Base-by-base conservation (phyloP, 2,329 filamentous ascomycete genomes). In the Scedosporium dehoogii region DNA sequence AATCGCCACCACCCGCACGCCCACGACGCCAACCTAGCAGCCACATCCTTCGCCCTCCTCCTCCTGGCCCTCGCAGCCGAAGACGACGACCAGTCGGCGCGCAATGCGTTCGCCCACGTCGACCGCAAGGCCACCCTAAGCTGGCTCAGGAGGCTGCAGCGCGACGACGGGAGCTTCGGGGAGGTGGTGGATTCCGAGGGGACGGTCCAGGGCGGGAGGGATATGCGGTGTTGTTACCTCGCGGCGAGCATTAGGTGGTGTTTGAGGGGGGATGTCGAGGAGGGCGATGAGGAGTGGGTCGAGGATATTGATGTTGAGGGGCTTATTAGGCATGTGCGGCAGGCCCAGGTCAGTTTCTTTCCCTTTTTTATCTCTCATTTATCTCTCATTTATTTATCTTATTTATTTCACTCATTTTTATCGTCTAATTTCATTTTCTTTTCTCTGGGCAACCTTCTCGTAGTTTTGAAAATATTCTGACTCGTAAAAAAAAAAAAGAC, bases 181-280 rank as follows among this genome's bases (percentile, higher is more conserved):
- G 92, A 99, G 74, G 83, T 90, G 1, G 71, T 93, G 2, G 82
- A 81, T 4, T 83, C 84, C 67, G 71, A 76, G 12, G 78, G 79
- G 71, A 67, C 74, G 69, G 69, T 93, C n/a, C 84, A 86, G 42
- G 93, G 93, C 0, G 91, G 91, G 0, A 83, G 84, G 62, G 94
- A 99, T 74, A 88, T 92, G 76, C 82, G 94, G 62, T 93, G 93
- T 71, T 94, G 91, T 68, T 96, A 94, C 73, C 86, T 92, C 70
- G 92, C 90, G 3, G 84, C 89, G 18, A 86, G 86, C 7, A 86
- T 96, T 38, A 81, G 94, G 46, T 96, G 90, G 84, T 89, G 96
- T 62, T 73, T 99, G 55, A 80, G 87, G 48, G 91, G 89, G 0
- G 79, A 80, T 23, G 71, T 80, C n/a, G 65, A 70, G 57, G 75